Conservation (phyloP, 2,329 filamentous ascomycete genomes). For the Cladosporium colombiae region DNA sequence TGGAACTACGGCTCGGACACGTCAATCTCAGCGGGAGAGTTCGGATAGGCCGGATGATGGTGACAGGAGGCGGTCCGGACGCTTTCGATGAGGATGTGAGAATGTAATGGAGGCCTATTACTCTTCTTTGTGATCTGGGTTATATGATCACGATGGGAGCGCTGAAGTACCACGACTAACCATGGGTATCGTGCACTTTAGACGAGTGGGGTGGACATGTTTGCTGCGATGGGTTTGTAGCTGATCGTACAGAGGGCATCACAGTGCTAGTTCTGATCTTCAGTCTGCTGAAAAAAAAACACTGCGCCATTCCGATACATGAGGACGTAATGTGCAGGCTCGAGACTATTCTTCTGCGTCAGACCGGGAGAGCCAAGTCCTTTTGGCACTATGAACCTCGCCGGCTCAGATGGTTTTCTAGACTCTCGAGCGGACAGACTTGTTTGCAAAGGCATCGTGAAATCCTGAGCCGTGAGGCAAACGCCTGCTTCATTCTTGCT, state of each 20-base stretch:
- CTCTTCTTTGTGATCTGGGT: background rate
- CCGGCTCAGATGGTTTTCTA: background rate
- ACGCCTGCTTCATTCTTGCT: background rate
- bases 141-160: background rate
- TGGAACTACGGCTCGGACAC: background rate
- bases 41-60: background rate
- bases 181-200: background rate
- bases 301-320: background rate
- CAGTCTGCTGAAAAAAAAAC: background rate
- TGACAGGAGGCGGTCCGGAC: slow-evolving; percentile 4
- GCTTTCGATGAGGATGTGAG: background rate
- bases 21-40: background rate
- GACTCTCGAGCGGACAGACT: background rate
- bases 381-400: background rate
- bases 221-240: background rate
- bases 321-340: background rate
- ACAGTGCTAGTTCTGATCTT: background rate
- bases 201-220: background rate
- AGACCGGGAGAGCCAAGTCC: background rate
- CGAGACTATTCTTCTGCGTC: background rate
- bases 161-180: background rate
- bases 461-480: background rate
- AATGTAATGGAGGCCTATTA: background rate
- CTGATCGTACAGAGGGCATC: background rate
- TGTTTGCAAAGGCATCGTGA: background rate